These are phyloP conservation scores for Musa itinerans DNA, from an alignment of 176 grass and related monocot genomes.

Conservation along the genomic window DNA sequence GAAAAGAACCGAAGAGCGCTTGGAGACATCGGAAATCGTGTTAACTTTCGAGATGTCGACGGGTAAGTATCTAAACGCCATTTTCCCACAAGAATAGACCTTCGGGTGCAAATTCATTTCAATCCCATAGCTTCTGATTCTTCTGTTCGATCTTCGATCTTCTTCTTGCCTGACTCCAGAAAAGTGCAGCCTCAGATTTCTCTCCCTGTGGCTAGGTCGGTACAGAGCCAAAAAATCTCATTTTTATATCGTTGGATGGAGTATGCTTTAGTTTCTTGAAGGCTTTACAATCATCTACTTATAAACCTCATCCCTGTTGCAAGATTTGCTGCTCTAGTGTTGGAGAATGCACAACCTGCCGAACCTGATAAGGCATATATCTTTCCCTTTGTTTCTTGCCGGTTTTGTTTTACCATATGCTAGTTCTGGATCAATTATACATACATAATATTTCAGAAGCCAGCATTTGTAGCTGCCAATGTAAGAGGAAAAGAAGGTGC, in stretches of 20 bases:
- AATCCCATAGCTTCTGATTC: neutral
- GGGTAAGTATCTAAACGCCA: constrained; percentile 20
- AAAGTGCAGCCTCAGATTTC: constrained; percentile 26
- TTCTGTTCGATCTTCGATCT: neutral
- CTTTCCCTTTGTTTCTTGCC: neutral
- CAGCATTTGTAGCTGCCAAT: neutral
- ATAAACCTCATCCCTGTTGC: constrained; percentile 16
- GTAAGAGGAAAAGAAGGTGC: constrained; percentile 17
- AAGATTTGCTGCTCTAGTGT: constrained; percentile 54
- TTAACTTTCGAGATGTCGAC: constrained; percentile 27
- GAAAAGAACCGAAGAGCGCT: constrained; percentile 40
- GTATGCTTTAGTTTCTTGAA: neutral
- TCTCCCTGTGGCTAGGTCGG: constrained; percentile 37
- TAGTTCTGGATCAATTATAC: neutral
- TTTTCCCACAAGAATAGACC: neutral
- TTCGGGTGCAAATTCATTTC: neutral
- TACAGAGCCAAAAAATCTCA: neutral
- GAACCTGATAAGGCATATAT: neutral
- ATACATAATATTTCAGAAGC: neutral
- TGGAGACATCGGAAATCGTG: constrained; percentile 63
- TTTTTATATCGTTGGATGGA: neutral
- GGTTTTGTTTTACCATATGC: neutral
- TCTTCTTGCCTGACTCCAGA: constrained; percentile 12
- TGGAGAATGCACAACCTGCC: constrained; percentile 53
- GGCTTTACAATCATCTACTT: neutral